phyloP scores from a whole-genome alignment of 805 yeast genomes.

The Saccharomycopsis microspora region DNA sequence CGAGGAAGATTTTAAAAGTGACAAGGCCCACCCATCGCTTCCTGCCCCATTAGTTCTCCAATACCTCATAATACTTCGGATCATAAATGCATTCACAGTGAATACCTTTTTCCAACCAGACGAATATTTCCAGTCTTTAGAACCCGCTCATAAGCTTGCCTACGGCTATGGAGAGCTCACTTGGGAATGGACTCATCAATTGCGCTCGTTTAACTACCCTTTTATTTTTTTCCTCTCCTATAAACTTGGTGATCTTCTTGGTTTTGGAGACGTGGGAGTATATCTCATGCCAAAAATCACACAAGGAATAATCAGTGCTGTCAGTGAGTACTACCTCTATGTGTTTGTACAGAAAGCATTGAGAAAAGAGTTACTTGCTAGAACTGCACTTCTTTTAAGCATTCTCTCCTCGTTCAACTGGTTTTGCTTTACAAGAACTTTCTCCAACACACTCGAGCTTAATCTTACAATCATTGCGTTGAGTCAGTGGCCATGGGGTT shows the following conservation, averaged over 20 bases:
- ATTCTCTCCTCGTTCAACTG: constrained; percentile 69
- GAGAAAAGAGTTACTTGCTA: constrained; percentile 26
- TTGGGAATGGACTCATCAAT: constrained; percentile 85
- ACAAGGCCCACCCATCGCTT: background rate
- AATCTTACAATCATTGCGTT: constrained; percentile 56
- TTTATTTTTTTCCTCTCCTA: constrained; percentile 45
- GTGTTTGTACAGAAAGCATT: constrained; percentile 28
- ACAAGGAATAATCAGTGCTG: constrained; percentile 59
- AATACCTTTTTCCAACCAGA: constrained; percentile 90
- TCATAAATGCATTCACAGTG: constrained; percentile 51
- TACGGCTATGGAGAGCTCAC: constrained; percentile 77
- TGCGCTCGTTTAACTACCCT: constrained; percentile 78
- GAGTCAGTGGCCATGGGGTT: constrained; percentile 59
- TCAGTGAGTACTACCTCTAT: constrained; percentile 56
- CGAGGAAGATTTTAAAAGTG: too few species aligned
- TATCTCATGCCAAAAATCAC: constrained; percentile 49
- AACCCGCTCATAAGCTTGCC: constrained; percentile 73
- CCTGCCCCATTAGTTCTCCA: constrained; percentile 17
- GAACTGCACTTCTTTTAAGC: constrained; percentile 36
- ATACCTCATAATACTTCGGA: constrained; percentile 32
- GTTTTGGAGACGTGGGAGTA: constrained; percentile 30
- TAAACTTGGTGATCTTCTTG: constrained; percentile 23
- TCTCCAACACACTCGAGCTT: constrained; percentile 77
- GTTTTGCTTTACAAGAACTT: constrained; percentile 71
- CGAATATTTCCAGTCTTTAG: constrained; percentile 87